Base-by-base conservation (phyloP, 2,329 filamentous ascomycete genomes). In the Aspergillus felis region DNA sequence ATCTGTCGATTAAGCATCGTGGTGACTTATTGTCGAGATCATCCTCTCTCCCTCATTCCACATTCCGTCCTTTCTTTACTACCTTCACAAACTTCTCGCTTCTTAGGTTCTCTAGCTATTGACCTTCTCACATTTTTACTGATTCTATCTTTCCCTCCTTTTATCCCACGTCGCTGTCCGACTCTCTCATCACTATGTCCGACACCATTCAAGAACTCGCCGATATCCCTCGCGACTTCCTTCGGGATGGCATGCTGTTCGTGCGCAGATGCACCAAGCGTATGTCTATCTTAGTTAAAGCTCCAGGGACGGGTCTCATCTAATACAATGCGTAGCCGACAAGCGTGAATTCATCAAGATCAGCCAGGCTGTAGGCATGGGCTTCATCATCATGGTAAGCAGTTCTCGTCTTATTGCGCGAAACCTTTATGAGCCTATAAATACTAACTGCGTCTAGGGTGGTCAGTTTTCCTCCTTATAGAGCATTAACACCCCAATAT, bases 331-430 rank as follows among this genome's bases (percentile, higher is more conserved):
- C 66, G 51, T 63, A 84, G 82, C 82, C 68, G 82, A 84, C 72
- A 80, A 80, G 71, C 78, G 81, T 65, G 82, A 85, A 71, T 84
- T 85, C 70, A 77, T 84, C 66, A 84, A 84, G 71, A 84, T 85
- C 70, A 81, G 79, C 63, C 82, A 85, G 73, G 82, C 82, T 54
- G 82, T 84, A 53, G 82, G 82, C 63, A 81, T 84, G 69, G 82
- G 82, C 2, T 85, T 85, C 71, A 69, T 85, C 55, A 81, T 85
- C 60, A 85, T 85, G 82, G 73, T 71, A 64, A 56, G 59, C 6
- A 2, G 3, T 46, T 46, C 20, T 24, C 4, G 20, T 25, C 22
- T 25, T 24, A 25, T 47, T 27, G 44, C 9, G 20, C 28, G n/a
- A 17, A 8, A 28, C 20, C 8, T 44, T 48, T 4, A 9, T 42